Base-by-base conservation (phyloP, 2,329 filamentous ascomycete species). In the Rhexocercosporidium sp. region DNA sequence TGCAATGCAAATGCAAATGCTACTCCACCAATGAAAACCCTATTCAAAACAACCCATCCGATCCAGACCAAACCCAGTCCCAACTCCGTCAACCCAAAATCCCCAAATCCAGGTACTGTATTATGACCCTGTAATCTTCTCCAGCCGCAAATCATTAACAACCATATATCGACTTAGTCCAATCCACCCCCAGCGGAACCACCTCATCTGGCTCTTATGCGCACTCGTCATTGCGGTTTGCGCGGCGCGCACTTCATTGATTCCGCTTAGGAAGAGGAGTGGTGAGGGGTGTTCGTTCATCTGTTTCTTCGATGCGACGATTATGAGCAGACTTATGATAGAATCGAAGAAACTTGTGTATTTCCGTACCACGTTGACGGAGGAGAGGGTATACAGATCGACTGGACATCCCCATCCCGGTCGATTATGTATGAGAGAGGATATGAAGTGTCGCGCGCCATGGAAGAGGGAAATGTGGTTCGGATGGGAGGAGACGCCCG, bases 171-270 rank as follows among this genome's bases (percentile, higher is more conserved):
- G 85, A 75, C 94, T 96, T 66, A 97, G 78, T 0, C 88, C 85
- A 76, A 99, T 97, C 94, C 94, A 99, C 2, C 94, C 93, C 87
- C 94, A 98, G 8, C 96, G 88, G 77, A 98, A 99, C 96, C 96
- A 99, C 44, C 92, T 88, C 96, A 99, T 99, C 85, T 99, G 96
- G 79, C 94, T 97, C 81, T 89, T 84, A 82, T 99, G 96, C 31
- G 92, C 95, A 64, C 86, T 85, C 1, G 92, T 94, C 96, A 99
- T 99, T 37, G 96, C 94, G 64, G 82, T 85, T 82, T 94, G 91
- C 8, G 93, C 95, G 34, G 84, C 86, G 70, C 90, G 83, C 70
- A 90, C 88, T 64, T 85, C 84, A 4, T 80, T 77, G 18, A 93
- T 83, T 9, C 86, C 85, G 79, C 86, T 96, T 68, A 95, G 83